These are phyloP conservation scores for Candida piceae DNA, from an alignment of 805 yeast species.

Conservation along the genomic window DNA sequence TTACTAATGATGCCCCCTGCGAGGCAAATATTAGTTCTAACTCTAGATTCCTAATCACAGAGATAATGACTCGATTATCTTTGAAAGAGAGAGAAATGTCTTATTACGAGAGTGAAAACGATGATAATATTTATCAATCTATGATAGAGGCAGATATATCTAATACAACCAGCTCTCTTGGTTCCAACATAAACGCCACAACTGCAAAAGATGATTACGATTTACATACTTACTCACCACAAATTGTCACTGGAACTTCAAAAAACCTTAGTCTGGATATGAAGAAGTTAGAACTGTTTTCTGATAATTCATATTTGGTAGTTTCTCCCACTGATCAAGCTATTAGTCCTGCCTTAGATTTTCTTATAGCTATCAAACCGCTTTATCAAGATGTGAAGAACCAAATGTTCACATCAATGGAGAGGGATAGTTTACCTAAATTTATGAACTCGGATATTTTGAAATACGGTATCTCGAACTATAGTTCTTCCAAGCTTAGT, in stretches of 20 bases:
- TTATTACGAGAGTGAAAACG: too few relatives aligned
- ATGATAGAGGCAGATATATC: neutral
- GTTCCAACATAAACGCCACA: too few relatives aligned
- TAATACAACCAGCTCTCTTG: too few relatives aligned
- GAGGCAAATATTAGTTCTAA: constrained; percentile 61
- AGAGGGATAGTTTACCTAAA: constrained; percentile 68
- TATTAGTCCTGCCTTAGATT: constrained; percentile 29
- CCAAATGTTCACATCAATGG: constrained; percentile 57
- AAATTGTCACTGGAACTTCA: neutral
- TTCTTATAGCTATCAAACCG: constrained; percentile 35
- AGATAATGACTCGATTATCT: neutral
- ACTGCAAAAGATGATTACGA: too few relatives aligned
- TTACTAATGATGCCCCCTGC: constrained; percentile 62
- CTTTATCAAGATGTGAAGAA: constrained; percentile 44
- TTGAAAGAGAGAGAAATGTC: too few relatives aligned
- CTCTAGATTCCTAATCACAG: too few relatives aligned
- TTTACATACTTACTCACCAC: neutral
- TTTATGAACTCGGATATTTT: constrained; percentile 44
- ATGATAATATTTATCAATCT: neutral
- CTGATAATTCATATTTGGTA: constrained; percentile 1
- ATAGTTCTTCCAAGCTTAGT: too few relatives aligned
- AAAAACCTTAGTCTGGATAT: constrained; percentile 3
- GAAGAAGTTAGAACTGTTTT: constrained; percentile 3
- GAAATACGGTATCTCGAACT: constrained; percentile 21
- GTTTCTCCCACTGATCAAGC: constrained; percentile 32